Base-by-base conservation (phyloP, 352 stramenopile genomes). In the Globisporangium takayamanum region DNA sequence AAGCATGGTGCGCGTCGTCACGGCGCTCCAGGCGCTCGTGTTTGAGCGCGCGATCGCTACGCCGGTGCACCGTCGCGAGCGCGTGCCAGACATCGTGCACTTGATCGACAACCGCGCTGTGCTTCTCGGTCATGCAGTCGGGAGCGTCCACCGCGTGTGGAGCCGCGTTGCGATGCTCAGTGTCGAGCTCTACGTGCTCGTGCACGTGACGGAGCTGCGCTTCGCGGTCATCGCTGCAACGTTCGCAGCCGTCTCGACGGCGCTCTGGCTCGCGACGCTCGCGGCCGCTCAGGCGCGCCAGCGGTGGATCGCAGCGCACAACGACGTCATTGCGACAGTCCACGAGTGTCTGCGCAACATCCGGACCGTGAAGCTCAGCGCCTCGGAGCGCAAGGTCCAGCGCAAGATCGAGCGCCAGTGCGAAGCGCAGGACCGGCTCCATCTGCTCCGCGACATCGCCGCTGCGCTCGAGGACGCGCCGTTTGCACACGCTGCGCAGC, bases 361-460 rank as follows among this genome's bases (percentile, higher is more conserved):
- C 39, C 72, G 84, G 46, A 71, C 79, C 59, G 84, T 95, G 67
- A 96, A 96, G 67, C 93, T 92, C 53, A 90, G 91, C 70, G 78
- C 78, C 3, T 94, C 80, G 76, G 87, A 96, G 60, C 25, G 58
- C 25, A 80, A 80, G 5, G 89, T 92, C 68, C 63, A 69, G 30
- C 77, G 75, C 26, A 76, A 91, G 62, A 74, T 96, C n/a, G 54
- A 63, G 22, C 37, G 14, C 2, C 39, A 45, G 39, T n/a, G 39
- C 14, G 41, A 69, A 41, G 53, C 88, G 11, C 71, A 57, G 30
- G 22, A 57, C 51, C 20, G 45, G 3, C 20, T 50, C 18, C 20
- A 28, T 18, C n/a, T 50, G 18, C 7, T 12, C 5, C 45, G 45
- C 45, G 45, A 50, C 39, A 48, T 57, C 16, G 41, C 41, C 5